Conservation (phyloP, 2,329 filamentous ascomycete species). For the Xylariaceae sp. region DNA sequence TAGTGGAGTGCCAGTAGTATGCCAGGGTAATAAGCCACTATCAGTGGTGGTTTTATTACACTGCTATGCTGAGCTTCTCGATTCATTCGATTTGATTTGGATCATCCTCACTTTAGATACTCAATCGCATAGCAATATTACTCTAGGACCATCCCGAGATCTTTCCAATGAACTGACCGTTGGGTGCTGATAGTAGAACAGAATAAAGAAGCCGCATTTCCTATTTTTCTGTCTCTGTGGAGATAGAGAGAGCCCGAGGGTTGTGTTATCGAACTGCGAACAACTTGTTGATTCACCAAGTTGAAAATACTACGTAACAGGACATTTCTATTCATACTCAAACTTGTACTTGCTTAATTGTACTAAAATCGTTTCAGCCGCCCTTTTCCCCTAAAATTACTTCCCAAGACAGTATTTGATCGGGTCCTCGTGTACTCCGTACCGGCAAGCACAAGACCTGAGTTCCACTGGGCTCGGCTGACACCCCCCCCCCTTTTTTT, state of each 20-base stretch:
- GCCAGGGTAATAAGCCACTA: conserved; percentile 1
- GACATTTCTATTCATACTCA: too few species aligned
- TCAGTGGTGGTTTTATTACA: conserved; percentile 9
- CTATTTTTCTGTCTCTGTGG: too few species aligned
- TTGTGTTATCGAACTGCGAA: too few species aligned
- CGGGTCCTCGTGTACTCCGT: background rate
- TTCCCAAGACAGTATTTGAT: conserved; percentile 3
- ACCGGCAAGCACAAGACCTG: background rate
- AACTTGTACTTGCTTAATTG: background rate
- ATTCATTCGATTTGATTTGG: conserved; percentile 4
- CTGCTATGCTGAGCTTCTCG: conserved; percentile 1
- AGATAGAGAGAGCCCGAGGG: too few species aligned
- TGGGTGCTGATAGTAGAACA: background rate
- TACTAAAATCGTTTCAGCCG: conserved; percentile 5
- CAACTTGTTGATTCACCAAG: too few species aligned
- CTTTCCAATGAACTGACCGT: background rate
- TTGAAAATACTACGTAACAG: too few species aligned
- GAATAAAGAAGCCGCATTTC: background rate
- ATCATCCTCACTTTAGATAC: conserved; percentile 1
- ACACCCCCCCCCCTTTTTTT: conserved; percentile 2
- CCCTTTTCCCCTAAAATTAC: conserved; percentile 2
- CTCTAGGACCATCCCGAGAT: background rate
- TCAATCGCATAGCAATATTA: background rate
- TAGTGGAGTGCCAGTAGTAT: background rate
- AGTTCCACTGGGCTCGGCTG: background rate